Base-by-base conservation (phyloP, 257 asterid genomes). In the Vinca minor region DNA sequence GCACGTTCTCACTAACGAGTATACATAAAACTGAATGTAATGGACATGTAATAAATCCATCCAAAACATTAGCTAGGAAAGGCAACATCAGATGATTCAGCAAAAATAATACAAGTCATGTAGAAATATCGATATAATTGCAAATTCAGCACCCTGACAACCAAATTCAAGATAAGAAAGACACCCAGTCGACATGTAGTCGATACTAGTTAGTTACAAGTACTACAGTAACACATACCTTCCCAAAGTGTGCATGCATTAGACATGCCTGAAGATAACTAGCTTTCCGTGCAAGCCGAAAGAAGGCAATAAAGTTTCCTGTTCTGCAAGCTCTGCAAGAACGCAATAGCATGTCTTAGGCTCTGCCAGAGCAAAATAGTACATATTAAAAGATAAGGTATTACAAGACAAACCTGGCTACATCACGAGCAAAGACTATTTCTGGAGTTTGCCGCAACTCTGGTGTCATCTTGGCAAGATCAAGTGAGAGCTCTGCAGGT, bases 401-500 rank as follows among this genome's bases (percentile, higher is more conserved):
- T 11, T 65, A 62, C 53, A 61, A 65, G 68, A 62, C 64, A 73
- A 34, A 92, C 98, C 98, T 89, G 67, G 97, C 98, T 58, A 92
- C 98, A 73, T 87, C 84, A 80, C 97, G 97, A 50, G 98, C 95
- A 83, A 92, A 92, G 63, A 89, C 73, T 34, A 92, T 82, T 76
- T 92, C 94, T 54, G 91, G 84, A 52, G 95, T 85, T 79, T 87
- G 97, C 73, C 98, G 82, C 84, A 92, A 76, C 71, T 82, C 94
- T 59, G 88, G 92, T 49, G 97, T 79, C 98, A 92, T 92, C 89
- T 89, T 92, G 74, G 97, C 96, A 72, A 92, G 81, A 83, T 92
- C 98, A 71, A 89, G 96, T 4, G 98, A 92, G 73, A 92, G 87
- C 91, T 92, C 98, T 77, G 96, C 95, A 82, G 98, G 98, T 84